Evolutionary conservation across 129 eudicot genomes (phyloP), one percentile per base, ranked within the genome.

Genomic region (Dittrichia graveolens): DNA sequence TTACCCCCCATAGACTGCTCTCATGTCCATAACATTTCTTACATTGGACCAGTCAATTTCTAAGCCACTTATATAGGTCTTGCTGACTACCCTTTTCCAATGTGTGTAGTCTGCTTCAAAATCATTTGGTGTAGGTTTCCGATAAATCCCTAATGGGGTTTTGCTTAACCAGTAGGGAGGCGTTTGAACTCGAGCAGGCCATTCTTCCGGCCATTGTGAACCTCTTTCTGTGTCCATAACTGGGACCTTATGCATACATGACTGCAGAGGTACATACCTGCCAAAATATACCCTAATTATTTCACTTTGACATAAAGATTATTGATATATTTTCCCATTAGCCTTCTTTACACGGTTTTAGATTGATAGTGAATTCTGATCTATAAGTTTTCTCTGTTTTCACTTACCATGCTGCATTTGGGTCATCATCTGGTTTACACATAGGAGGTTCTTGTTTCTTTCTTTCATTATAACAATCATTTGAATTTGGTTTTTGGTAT

Each of bases 1-100:
- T 69, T 82, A 91, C 95, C 97, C 97, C 19, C 97, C 97, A 66
- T 92, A 92, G 13, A 85, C 91, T 57, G 97, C 91, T 83, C 89
- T 84, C 96, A 92, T 86, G 86, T 92, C 97, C 94, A 92, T 92
- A 60, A 89, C 79, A 61, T 92, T 92, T 76, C 97, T 86, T 65
- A 89, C 89, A 57, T 79, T 72, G 8, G 86, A 74, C 97, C 95
- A 91, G 50, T 75, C 83, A 68, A 92, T 81, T 31, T 85, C 89
- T 19, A 92, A 53, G 45, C 85, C 90, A 34, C 19, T 81, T 55
- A 83, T 72, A 57, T 92, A 92, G 4, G 83, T 39, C 18, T 79
- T 81, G 76, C 69, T 79, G 37, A 92, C 83, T 67, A 89, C 74
- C 55, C 58, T 19, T 73, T 83, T 68, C 96, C 97, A 92, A 61